Percentiles rank a stretch among this genome's conserved stretches.
Evolutionary conservation across 441 rosid species (phyloP).

Genomic region (Populus hybrid): DNA sequence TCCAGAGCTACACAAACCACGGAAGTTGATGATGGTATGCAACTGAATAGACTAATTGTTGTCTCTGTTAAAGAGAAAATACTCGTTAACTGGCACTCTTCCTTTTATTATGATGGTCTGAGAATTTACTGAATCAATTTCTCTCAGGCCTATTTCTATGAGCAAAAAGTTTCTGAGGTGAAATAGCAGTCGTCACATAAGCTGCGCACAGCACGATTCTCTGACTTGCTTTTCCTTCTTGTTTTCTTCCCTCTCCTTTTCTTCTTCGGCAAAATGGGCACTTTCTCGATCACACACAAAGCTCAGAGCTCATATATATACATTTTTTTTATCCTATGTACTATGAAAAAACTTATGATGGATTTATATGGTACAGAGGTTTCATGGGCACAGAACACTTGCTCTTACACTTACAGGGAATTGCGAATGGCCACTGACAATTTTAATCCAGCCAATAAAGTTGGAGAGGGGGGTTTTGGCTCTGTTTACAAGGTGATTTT

Average conservation of each 20-base stretch:
- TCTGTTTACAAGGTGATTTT: constrained; percentile 58
- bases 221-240: not conserved
- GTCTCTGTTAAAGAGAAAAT: not conserved
- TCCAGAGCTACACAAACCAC: constrained; percentile 7
- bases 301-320: too few species aligned
- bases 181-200: constrained; percentile 1
- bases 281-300: not conserved
- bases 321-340: not conserved
- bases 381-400: constrained; percentile 39
- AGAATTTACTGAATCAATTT: not conserved
- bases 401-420: constrained; percentile 40
- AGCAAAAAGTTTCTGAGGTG: not conserved
- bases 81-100: not conserved
- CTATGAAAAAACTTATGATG: constrained; percentile 6
- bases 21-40: constrained; percentile 50
- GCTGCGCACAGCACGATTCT: not conserved
- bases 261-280: not conserved
- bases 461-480: constrained; percentile 71
- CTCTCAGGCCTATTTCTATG: not conserved
- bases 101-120: not conserved
- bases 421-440: constrained; percentile 43
- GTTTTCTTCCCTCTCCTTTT: not conserved
- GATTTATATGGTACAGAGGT: constrained; percentile 32
- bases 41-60: not conserved
- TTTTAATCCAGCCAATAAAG: constrained; percentile 47